A percentile compares a stretch with the other conserved stretches of the same genome.
phyloP scores from a whole-genome alignment of 768 basidiomycete species.

The Galerina sulciceps region DNA sequence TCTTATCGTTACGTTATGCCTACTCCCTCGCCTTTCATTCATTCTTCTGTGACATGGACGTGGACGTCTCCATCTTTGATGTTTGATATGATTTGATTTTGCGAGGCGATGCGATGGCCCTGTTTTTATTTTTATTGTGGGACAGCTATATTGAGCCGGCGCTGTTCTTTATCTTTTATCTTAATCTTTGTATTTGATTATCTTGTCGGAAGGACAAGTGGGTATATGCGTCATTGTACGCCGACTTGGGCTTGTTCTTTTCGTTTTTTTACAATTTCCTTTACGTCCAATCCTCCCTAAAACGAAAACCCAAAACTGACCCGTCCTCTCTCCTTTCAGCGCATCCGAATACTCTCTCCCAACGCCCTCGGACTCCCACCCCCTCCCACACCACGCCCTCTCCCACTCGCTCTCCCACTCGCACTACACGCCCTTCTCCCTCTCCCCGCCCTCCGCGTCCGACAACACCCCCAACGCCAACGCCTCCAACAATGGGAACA shows the following conservation, averaged over 20 bases:
- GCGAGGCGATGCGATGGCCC: no score
- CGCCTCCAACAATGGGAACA: conserved; percentile 10
- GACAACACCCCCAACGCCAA: conserved; percentile 11
- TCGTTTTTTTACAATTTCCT: neutral
- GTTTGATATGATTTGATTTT: neutral
- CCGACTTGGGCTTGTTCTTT: no score
- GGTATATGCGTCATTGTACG: no score
- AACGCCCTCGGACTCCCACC: conserved; percentile 39
- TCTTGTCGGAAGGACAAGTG: neutral
- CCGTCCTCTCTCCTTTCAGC: conserved; percentile 15
- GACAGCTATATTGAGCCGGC: no score
- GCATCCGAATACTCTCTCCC: conserved; percentile 46
- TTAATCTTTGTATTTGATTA: neutral
- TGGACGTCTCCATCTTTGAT: no score
- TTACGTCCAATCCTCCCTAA: neutral
- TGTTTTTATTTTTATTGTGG: no score
- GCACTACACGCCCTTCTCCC: conserved; percentile 32
- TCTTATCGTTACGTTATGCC: no score
- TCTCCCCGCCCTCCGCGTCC: conserved; percentile 25
- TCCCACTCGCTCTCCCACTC: conserved; percentile 26
- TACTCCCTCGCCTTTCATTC: no score
- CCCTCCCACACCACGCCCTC: conserved; percentile 25
- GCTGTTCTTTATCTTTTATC: neutral
- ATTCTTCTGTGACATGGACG: no score
- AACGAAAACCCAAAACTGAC: neutral